phyloP scores from a whole-genome alignment of 805 yeast genomes.

The Lipomyces orientalis region DNA sequence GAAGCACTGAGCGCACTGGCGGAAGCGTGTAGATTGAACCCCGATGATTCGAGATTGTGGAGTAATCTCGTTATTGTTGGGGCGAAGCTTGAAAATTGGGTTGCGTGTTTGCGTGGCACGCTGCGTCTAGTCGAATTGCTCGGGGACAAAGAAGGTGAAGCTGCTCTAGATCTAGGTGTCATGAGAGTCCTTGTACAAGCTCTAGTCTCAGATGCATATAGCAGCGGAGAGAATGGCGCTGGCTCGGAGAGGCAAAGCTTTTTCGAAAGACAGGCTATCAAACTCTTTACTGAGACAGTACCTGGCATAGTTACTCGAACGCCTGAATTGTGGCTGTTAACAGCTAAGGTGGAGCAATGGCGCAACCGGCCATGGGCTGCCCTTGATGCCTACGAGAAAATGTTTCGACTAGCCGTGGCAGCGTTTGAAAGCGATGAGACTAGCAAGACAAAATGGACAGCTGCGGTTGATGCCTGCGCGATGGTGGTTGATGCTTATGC shows the following conservation, averaged over 20 bases:
- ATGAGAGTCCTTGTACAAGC: conserved; percentile 74
- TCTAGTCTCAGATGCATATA: conserved; percentile 57
- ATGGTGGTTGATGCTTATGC: conserved; percentile 87
- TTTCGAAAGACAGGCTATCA: conserved; percentile 72
- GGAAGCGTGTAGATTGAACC: conserved; percentile 67
- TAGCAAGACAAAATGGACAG: conserved; percentile 70
- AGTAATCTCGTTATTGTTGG: conserved; percentile 86
- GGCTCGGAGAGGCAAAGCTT: conserved; percentile 50
- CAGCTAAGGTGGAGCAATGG: conserved; percentile 89
- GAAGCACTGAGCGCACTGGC: conserved; percentile 88
- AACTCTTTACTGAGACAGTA: conserved; percentile 69
- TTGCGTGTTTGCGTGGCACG: conserved; percentile 80
- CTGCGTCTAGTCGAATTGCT: conserved; percentile 63
- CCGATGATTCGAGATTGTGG: conserved; percentile 87
- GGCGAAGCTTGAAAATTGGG: conserved; percentile 83
- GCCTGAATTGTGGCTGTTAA: conserved; percentile 76
- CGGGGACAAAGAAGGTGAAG: conserved; percentile 63
- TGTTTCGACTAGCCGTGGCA: conserved; percentile 68
- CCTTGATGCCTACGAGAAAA: conserved; percentile 83
- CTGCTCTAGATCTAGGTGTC: conserved; percentile 73
- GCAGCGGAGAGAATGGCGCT: conserved; percentile 44
- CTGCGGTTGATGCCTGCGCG: conserved; percentile 75
- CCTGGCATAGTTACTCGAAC: conserved; percentile 72
- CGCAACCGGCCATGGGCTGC: conserved; percentile 86
- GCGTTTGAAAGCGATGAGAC: conserved; percentile 68